A percentile compares a stretch with the other conserved stretches of the same genome.
Conservation (phyloP, 805 yeast species). For the Sungouiella thailandica region DNA sequence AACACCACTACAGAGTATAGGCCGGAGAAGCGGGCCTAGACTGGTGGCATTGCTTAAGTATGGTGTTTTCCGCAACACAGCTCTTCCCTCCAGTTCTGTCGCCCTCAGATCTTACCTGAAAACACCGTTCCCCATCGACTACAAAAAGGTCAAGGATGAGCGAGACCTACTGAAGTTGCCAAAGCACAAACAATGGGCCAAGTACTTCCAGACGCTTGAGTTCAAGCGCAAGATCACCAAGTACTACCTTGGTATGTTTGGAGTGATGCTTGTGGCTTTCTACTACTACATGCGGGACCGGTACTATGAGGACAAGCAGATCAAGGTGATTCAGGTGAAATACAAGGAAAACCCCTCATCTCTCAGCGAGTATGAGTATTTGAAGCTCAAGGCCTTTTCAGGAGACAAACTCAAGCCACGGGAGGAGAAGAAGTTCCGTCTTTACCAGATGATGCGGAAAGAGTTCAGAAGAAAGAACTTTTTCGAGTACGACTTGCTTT, state of each 20-base stretch:
- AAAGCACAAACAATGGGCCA: slow-evolving; percentile 35
- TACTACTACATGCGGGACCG: slow-evolving; percentile 62
- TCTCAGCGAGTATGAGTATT: slow-evolving; percentile 57
- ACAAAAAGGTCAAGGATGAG: slow-evolving; percentile 23
- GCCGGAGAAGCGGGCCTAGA: too few species aligned
- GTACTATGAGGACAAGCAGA: slow-evolving; percentile 59
- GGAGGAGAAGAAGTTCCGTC: slow-evolving; percentile 54
- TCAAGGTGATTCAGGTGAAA: slow-evolving; percentile 37
- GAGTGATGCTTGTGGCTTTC: slow-evolving; percentile 52
- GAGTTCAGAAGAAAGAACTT: slow-evolving; percentile 38
- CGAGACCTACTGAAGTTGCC: slow-evolving; percentile 27
- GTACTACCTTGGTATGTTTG: slow-evolving; percentile 57
- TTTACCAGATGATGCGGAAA: slow-evolving; percentile 53
- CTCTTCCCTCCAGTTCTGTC: too few species aligned
- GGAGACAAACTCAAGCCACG: slow-evolving; percentile 57
- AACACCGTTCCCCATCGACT: slow-evolving; percentile 33
- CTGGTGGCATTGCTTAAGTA: too few species aligned
- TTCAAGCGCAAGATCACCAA: slow-evolving; percentile 58
- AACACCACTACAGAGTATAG: too few species aligned
- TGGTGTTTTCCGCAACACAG: too few species aligned
- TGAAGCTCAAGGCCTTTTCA: slow-evolving; percentile 56
- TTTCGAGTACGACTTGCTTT: slow-evolving; percentile 28
- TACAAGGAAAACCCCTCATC: slow-evolving; percentile 28
- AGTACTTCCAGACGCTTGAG: slow-evolving; percentile 44
- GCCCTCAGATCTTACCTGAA: slow-evolving; percentile 13